A percentile compares a stretch with the other conserved stretches of the same genome.
Conservation (phyloP, 192 early-diverging fungal genomes). For the Rhizoclosmatium globosum region DNA sequence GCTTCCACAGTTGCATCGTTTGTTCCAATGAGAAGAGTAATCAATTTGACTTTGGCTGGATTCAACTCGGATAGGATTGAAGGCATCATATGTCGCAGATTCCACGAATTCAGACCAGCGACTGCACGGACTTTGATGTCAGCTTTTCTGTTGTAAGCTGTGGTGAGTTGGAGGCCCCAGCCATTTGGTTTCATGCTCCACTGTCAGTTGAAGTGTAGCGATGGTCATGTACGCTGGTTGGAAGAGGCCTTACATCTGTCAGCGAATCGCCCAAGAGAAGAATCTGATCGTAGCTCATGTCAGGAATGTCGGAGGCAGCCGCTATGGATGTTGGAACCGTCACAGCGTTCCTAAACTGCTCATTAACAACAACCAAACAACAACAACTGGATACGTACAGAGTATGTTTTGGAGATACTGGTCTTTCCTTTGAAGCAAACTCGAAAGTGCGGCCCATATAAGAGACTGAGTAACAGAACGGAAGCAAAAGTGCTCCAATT, state of each 20-base stretch:
- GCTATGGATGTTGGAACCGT: not conserved
- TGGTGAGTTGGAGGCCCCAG: not conserved
- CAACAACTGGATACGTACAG: not conserved
- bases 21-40: slow-evolving; percentile 79
- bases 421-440: not conserved
- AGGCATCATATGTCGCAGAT: not conserved
- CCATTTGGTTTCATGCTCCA: not conserved
- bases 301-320: not conserved
- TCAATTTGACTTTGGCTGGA: slow-evolving; percentile 31
- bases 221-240: too few relatives aligned
- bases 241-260: not conserved
- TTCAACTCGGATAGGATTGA: not conserved
- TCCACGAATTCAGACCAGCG: not conserved
- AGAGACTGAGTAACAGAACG: not conserved
- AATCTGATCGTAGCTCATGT: not conserved
- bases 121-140: slow-evolving; percentile 9
- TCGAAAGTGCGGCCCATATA: not conserved
- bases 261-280: not conserved
- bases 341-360: not conserved
- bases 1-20: slow-evolving; percentile 67
- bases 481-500: not conserved
- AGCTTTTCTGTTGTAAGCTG: not conserved
- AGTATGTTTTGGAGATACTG: not conserved
- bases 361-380: not conserved
- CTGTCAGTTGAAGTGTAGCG: not conserved